These are phyloP conservation scores for Cerioporus squamosus DNA, from an alignment of 1,284 basidiomycete species.

Conservation along the genomic window DNA sequence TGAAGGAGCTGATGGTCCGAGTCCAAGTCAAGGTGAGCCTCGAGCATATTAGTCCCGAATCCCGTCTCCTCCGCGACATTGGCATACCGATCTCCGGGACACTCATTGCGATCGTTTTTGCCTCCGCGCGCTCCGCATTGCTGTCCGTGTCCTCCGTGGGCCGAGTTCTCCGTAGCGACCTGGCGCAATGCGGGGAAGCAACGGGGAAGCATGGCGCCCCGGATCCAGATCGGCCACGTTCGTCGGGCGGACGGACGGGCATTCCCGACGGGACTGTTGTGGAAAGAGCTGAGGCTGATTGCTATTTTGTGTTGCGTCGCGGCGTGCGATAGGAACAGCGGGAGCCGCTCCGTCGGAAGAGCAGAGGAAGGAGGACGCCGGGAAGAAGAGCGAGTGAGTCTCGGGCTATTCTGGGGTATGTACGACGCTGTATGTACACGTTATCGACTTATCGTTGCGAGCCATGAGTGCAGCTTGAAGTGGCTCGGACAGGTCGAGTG, in stretches of 20 bases:
- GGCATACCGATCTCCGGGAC: background rate
- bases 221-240: conserved; percentile 1
- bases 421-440: conserved; percentile 20
- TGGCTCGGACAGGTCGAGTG: no score
- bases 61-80: background rate
- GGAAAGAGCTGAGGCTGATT: conserved; percentile 15
- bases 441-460: conserved; percentile 9
- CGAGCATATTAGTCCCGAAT: background rate
- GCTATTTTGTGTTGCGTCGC: background rate
- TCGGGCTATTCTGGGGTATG: conserved; percentile 13
- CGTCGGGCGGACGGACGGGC: conserved; percentile 9
- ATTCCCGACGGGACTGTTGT: conserved; percentile 11
- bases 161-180: background rate
- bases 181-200: background rate
- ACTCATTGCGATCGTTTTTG: background rate
- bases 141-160: background rate
- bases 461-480: background rate
- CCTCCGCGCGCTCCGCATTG: background rate
- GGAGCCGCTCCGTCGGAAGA: conserved; percentile 22
- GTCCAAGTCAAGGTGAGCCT: conserved; percentile 16
- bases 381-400: conserved; percentile 12
- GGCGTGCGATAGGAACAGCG: conserved; percentile 23
- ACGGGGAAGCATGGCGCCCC: background rate
- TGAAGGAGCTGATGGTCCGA: conserved; percentile 52
- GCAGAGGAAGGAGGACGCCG: conserved; percentile 19